Percentiles rank a stretch among this genome's conserved stretches.
phyloP scores from a whole-genome alignment of 2,329 filamentous ascomycete species.

The Fusarium sp. region DNA sequence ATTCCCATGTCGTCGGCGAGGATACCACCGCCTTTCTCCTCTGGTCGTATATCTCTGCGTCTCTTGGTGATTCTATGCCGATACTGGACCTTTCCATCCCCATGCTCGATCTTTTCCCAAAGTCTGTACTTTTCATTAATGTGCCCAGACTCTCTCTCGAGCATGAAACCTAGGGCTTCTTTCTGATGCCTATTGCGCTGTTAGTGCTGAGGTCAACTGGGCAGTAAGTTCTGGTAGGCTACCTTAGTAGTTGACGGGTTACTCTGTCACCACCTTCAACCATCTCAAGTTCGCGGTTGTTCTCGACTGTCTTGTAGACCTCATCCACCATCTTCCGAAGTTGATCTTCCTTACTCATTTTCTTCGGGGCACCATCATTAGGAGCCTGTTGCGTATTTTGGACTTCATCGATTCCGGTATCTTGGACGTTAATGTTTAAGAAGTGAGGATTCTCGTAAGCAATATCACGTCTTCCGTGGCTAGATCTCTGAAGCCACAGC shows the following conservation, averaged over 20 bases:
- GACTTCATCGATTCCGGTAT: fast-evolving
- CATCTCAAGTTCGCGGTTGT: background rate
- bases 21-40: background rate
- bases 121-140: slow-evolving; percentile 1
- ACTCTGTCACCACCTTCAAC: slow-evolving; percentile 4
- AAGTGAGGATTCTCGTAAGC: slow-evolving; percentile 8
- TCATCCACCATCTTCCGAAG: slow-evolving; percentile 15
- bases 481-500: slow-evolving; percentile 4
- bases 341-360: background rate
- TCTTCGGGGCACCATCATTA: background rate
- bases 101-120: background rate
- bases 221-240: fast-evolving
- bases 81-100: background rate
- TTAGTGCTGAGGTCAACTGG: fast-evolving
- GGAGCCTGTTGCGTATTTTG: background rate
- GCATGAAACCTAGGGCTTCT: slow-evolving; percentile 9
- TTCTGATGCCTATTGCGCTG: background rate
- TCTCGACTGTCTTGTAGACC: slow-evolving; percentile 2
- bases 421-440: background rate
- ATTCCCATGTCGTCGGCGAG: slow-evolving; percentile 14
- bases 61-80: slow-evolving; percentile 3
- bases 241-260: background rate
- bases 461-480: background rate
- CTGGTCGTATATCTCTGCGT: background rate
- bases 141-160: background rate